These are phyloP conservation scores for Flagelloscypha sp. DNA, from an alignment of 768 basidiomycete genomes.

Conservation along the genomic window DNA sequence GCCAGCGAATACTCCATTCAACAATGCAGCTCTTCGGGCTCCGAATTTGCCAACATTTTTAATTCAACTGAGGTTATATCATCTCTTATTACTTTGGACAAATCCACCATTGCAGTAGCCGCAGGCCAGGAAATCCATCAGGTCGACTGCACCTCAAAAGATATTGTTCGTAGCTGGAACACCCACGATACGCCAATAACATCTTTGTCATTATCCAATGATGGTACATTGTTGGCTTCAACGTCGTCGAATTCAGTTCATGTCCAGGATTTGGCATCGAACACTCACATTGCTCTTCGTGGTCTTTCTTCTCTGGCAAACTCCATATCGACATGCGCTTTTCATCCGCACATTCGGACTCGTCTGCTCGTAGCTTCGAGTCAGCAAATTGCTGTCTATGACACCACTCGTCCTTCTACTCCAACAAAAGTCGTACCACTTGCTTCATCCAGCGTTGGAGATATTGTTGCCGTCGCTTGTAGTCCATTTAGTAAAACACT, in stretches of 20 bases:
- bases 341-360: slow-evolving; percentile 58
- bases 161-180: slow-evolving; percentile 39
- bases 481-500: slow-evolving; percentile 76
- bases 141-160: slow-evolving; percentile 38
- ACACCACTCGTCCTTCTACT: slow-evolving; percentile 47
- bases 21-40: slow-evolving; percentile 42
- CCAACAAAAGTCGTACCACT: slow-evolving; percentile 47
- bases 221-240: slow-evolving; percentile 47
- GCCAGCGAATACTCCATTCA: slow-evolving; percentile 39
- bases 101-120: slow-evolving; percentile 39
- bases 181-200: slow-evolving; percentile 43
- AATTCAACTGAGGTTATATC: slow-evolving; percentile 21
- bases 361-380: slow-evolving; percentile 49
- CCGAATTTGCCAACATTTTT: slow-evolving; percentile 37
- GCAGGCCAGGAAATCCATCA: slow-evolving; percentile 37
- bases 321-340: slow-evolving; percentile 41
- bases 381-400: slow-evolving; percentile 50
- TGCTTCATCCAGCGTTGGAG: slow-evolving; percentile 26
- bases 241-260: slow-evolving; percentile 45
- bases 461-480: slow-evolving; percentile 49
- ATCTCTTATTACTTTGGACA: slow-evolving; percentile 25
- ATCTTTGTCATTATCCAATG: slow-evolving; percentile 52
- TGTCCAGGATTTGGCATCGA: slow-evolving; percentile 50
- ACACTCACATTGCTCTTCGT: slow-evolving; percentile 45
- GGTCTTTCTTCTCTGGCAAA: slow-evolving; percentile 36